Evolutionary conservation across 1,284 basidiomycete species (phyloP).

Genomic region (Testicularia cyperi): DNA sequence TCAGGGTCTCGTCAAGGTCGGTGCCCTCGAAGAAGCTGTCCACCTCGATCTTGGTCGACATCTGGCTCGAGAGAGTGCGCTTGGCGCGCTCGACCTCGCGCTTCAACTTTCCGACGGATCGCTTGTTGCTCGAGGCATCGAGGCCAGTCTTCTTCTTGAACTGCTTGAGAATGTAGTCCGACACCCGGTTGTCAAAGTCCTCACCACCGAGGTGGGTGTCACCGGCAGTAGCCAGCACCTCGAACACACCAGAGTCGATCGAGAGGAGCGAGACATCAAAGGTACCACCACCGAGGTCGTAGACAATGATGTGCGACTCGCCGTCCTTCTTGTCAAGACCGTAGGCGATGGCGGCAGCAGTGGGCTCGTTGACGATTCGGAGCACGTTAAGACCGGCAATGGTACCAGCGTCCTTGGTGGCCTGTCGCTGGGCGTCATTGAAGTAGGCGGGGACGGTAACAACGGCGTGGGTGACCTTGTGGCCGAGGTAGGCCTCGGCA

Average conservation of each 20-base stretch:
- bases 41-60: constrained; percentile 73
- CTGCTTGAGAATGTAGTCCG: constrained; percentile 60
- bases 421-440: constrained; percentile 98
- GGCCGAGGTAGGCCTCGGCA: constrained; percentile 93
- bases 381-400: constrained; percentile 94
- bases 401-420: constrained; percentile 96
- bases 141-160: constrained; percentile 60
- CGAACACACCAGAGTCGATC: constrained; percentile 94
- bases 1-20: constrained; percentile 94
- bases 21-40: constrained; percentile 89
- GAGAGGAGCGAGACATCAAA: constrained; percentile 98
- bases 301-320: constrained; percentile 94
- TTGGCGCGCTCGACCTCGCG: constrained; percentile 98
- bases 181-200: constrained; percentile 86
- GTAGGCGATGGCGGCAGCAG: constrained; percentile 91
- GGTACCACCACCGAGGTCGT: constrained; percentile 96
- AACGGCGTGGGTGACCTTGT: constrained; percentile 92
- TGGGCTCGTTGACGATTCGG: constrained; percentile 98
- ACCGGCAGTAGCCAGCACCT: constrained; percentile 94
- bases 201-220: constrained; percentile 99
- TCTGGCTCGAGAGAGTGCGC: constrained; percentile 83
- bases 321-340: constrained; percentile 93
- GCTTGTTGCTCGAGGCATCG: constrained; percentile 81
- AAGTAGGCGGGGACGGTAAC: constrained; percentile 90
- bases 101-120: constrained; percentile 94